Conservation (phyloP, 805 yeast genomes). For the Candida germanica region DNA sequence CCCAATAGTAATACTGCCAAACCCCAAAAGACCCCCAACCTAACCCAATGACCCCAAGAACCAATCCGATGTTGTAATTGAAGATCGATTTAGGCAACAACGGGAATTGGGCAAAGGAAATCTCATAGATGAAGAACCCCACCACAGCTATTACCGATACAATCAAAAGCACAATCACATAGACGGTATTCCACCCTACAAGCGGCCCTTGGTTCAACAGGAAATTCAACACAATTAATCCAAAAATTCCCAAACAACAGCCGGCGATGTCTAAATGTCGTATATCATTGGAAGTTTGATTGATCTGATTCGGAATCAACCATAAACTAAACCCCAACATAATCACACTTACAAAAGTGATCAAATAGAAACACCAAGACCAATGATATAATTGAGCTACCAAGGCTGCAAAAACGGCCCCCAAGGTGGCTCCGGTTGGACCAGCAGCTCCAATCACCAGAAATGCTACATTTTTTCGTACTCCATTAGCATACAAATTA, state of each 20-base stretch:
- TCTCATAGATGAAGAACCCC: constrained; percentile 50
- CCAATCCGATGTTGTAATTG: constrained; percentile 43
- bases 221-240: constrained; percentile 62
- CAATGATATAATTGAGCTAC: constrained; percentile 48
- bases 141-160: constrained; percentile 43
- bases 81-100: constrained; percentile 52
- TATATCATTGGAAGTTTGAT: constrained; percentile 10
- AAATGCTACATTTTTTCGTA: constrained; percentile 52
- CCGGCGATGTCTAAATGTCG: constrained; percentile 22
- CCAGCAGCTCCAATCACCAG: constrained; percentile 59
- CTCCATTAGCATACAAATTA: constrained; percentile 39
- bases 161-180: constrained; percentile 54
- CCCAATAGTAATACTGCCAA: constrained; percentile 64
- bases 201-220: constrained; percentile 76
- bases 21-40: constrained; percentile 83
- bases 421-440: constrained; percentile 59
- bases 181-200: constrained; percentile 62
- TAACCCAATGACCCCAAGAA: constrained; percentile 48
- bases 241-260: constrained; percentile 52
- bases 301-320: constrained; percentile 8
- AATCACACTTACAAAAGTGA: constrained; percentile 37
- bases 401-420: constrained; percentile 50
- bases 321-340: constrained; percentile 11
- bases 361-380: constrained; percentile 59
- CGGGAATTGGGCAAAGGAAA: constrained; percentile 44